phyloP scores from a whole-genome alignment of 2,329 filamentous ascomycete genomes.

The Fusarium sp. region DNA sequence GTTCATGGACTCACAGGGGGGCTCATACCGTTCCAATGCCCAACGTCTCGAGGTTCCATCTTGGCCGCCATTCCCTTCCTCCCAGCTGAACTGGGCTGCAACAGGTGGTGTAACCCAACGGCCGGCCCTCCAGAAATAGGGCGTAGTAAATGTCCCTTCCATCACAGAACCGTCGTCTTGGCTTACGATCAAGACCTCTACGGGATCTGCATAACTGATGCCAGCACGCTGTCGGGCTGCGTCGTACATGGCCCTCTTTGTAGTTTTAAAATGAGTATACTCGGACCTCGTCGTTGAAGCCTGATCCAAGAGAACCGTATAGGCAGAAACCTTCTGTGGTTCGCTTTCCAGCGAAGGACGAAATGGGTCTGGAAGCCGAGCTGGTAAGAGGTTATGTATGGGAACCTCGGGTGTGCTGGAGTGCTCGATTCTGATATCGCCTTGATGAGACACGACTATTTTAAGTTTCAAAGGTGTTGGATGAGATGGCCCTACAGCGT shows the following conservation, averaged over 20 bases:
- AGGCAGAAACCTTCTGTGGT: slow-evolving; percentile 46
- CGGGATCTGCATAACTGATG: slow-evolving; percentile 61
- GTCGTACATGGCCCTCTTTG: slow-evolving; percentile 76
- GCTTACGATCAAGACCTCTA: slow-evolving; percentile 83
- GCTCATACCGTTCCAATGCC: slow-evolving; percentile 74
- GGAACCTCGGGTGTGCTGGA: slow-evolving; percentile 52
- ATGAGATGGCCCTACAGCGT: slow-evolving; percentile 50
- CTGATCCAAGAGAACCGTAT: slow-evolving; percentile 58
- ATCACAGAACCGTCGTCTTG: slow-evolving; percentile 71
- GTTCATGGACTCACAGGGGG: neutral
- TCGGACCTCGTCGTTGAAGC: slow-evolving; percentile 59
- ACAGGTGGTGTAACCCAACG: slow-evolving; percentile 84
- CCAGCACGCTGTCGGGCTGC: slow-evolving; percentile 70
- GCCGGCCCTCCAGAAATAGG: slow-evolving; percentile 79
- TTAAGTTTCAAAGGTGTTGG: slow-evolving; percentile 61
- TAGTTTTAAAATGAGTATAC: slow-evolving; percentile 91
- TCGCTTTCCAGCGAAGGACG: slow-evolving; percentile 34
- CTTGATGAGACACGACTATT: slow-evolving; percentile 63
- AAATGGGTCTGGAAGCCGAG: slow-evolving; percentile 60
- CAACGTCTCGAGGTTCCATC: slow-evolving; percentile 84
- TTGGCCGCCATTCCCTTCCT: slow-evolving; percentile 76
- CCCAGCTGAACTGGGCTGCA: slow-evolving; percentile 49
- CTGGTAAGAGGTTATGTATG: slow-evolving; percentile 67
- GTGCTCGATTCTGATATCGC: slow-evolving; percentile 57
- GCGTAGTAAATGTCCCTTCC: slow-evolving; percentile 85